These are phyloP conservation scores for Colletotrichum zoysiae DNA, from an alignment of 2,329 filamentous ascomycete species.

Conservation along the genomic window DNA sequence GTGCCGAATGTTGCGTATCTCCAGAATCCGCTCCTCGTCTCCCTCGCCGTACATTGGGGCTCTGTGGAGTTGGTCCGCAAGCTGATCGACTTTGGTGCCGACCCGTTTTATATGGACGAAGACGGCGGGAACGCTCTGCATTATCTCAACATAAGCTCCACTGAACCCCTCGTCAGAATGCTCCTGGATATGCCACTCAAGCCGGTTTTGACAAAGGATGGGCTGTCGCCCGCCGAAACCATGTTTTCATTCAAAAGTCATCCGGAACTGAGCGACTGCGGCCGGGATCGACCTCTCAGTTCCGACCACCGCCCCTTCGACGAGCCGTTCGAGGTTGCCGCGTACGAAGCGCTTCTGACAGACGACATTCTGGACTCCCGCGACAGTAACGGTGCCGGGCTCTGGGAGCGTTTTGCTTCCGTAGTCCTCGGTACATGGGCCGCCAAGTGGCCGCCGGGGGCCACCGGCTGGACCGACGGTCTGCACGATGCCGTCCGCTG, in stretches of 20 bases:
- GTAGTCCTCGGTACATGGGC: conserved; percentile 8
- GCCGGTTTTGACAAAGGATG: conserved; percentile 41
- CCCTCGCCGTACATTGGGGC: conserved; percentile 48
- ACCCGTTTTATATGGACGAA: conserved; percentile 38
- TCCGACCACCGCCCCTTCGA: neutral
- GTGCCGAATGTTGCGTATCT: conserved; percentile 16
- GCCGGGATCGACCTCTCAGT: no score
- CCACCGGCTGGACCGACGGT: neutral
- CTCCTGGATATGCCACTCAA: conserved; percentile 45
- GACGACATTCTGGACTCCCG: neutral
- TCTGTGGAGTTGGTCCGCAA: conserved; percentile 43
- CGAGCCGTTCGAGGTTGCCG: neutral
- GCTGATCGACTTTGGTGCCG: conserved; percentile 43
- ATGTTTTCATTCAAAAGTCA: conserved; percentile 47
- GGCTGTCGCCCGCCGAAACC: conserved; percentile 48
- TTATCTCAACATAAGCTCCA: conserved; percentile 46
- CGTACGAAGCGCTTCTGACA: conserved; percentile 15
- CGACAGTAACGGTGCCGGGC: conserved; percentile 1
- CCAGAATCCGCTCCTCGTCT: conserved; percentile 31
- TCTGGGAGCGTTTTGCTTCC: conserved; percentile 34
- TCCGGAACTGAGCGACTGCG: neutral
- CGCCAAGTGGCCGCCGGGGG: neutral
- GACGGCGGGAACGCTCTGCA: conserved; percentile 44
- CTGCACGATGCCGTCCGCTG: conserved; percentile 8
- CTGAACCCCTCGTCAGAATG: conserved; percentile 42